Evolutionary conservation across 768 basidiomycete genomes (phyloP).

Genomic region (Tricholoma saponaceum): DNA sequence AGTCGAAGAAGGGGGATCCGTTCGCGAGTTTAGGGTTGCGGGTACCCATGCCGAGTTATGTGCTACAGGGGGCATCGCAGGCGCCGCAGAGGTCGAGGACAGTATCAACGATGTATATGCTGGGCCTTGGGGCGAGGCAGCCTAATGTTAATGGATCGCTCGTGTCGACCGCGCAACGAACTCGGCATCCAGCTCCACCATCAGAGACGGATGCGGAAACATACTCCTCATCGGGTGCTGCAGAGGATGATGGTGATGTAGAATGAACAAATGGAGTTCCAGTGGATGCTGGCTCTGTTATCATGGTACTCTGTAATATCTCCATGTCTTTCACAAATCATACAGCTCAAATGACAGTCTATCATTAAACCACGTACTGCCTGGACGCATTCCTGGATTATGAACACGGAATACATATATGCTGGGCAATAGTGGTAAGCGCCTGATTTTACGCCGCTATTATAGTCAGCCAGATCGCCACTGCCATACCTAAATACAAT

Average conservation of each 20-base stretch:
- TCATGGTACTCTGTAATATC: no score
- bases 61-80: conserved; percentile 10
- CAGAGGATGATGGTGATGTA: conserved; percentile 19
- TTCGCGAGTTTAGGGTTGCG: conserved; percentile 45
- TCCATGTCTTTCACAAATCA: no score
- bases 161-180: background rate
- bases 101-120: conserved; percentile 59
- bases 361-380: no score
- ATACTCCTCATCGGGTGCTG: conserved; percentile 15
- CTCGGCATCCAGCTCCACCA: background rate
- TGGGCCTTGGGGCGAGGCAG: conserved; percentile 50
- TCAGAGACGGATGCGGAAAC: background rate
- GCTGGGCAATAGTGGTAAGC: no score
- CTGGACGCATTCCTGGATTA: no score
- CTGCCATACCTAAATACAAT: no score
- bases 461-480: no score
- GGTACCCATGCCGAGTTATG: conserved; percentile 55
- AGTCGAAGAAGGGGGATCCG: conserved; percentile 28
- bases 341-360: no score
- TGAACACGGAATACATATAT: no score
- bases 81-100: conserved; percentile 38
- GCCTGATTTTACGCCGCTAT: no score
- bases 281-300: no score
- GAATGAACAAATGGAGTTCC: conserved; percentile 12
- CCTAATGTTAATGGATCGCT: conserved; percentile 19